Evolutionary conservation across 345 rosid species (phyloP).

Genomic region (Citrus sp.): DNA sequence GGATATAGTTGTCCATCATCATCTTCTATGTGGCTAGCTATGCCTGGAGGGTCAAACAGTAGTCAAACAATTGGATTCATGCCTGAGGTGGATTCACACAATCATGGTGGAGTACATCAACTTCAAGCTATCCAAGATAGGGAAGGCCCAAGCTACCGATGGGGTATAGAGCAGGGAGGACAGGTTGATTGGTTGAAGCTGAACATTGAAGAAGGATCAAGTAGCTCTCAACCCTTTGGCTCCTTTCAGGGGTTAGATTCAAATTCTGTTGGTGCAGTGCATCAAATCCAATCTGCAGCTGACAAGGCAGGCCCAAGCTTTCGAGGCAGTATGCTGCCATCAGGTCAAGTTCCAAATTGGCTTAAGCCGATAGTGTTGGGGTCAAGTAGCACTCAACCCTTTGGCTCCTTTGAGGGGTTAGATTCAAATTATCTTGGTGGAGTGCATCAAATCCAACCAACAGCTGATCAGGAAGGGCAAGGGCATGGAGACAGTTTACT

Average conservation of each 20-base stretch:
- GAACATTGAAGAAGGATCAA: not conserved
- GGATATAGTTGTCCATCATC: not conserved
- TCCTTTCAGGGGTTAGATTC: not conserved
- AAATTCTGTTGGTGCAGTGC: constrained; percentile 2
- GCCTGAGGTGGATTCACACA: not conserved
- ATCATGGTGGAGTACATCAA: constrained; percentile 1
- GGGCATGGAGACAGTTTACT: not conserved
- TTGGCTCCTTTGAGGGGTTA: not conserved
- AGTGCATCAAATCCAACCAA: not conserved
- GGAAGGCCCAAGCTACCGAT: not conserved
- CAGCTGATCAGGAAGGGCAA: not conserved
- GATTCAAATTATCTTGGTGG: constrained; percentile 1
- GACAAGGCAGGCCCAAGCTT: not conserved
- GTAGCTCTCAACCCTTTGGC: not conserved
- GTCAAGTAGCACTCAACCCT: not conserved
- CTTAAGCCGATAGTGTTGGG: not conserved
- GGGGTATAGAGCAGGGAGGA: constrained; percentile 4
- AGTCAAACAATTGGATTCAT: constrained; percentile 4
- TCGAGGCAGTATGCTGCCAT: not conserved
- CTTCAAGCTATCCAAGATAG: not conserved
- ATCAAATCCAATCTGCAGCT: not conserved
- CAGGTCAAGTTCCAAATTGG: not conserved
- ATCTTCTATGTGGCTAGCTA: not conserved
- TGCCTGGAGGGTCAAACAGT: not conserved
- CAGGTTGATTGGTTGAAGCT: constrained; percentile 7